These are phyloP conservation scores for Sordariomycetes sp. DNA, from an alignment of 2,329 filamentous ascomycete genomes.

Conservation along the genomic window DNA sequence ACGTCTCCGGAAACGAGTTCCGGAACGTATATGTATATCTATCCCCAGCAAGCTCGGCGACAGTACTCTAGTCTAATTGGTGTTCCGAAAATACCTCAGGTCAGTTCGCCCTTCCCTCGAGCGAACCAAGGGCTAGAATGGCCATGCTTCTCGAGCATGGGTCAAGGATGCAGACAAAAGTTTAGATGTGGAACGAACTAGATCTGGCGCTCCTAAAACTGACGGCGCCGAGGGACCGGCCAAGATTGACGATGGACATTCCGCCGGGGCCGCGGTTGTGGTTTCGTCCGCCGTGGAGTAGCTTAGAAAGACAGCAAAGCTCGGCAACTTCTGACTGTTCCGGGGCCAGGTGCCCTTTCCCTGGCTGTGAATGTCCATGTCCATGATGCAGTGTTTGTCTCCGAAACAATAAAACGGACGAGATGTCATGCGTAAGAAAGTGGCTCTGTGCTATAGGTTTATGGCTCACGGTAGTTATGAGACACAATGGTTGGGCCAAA, in stretches of 20 bases:
- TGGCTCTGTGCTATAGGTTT: too few species aligned
- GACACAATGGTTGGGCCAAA: too few species aligned
- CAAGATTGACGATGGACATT: neutral
- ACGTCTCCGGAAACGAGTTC: constrained; percentile 1
- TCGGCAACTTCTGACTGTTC: neutral
- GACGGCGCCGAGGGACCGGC: neutral
- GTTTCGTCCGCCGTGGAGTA: neutral
- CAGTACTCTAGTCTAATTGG: neutral
- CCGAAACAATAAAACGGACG: too few species aligned
- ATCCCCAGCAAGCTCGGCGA: neutral
- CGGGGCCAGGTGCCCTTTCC: neutral
- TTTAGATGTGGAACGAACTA: too few species aligned
- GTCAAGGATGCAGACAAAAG: too few species aligned
- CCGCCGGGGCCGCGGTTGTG: neutral
- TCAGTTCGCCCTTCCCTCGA: neutral
- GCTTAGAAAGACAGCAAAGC: neutral
- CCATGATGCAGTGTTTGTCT: neutral
- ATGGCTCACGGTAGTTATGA: too few species aligned
- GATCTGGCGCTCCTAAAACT: neutral
- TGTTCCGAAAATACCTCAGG: neutral
- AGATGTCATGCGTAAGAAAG: neutral
- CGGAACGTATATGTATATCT: too few species aligned
- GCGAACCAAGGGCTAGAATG: neutral
- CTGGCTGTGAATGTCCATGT: neutral
- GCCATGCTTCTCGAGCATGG: neutral